Evolutionary conservation across 2,329 filamentous ascomycete genomes (phyloP), one percentile per base, ranked within the genome.

Genomic region (Fusarium oligoseptatum): DNA sequence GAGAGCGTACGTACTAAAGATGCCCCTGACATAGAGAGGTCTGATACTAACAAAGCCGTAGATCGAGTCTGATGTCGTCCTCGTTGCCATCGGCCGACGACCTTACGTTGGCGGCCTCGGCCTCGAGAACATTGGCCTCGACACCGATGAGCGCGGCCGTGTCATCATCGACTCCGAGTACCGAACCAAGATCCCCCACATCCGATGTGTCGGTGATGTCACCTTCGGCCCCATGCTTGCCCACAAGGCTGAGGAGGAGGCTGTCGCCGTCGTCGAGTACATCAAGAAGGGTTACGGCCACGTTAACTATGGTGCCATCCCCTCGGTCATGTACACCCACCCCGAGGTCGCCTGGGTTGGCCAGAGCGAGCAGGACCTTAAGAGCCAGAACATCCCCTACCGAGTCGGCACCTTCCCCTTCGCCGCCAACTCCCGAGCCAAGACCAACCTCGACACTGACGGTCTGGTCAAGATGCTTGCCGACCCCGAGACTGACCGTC

Each of bases 141-240:
- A 98, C 85, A 90, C 93, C 71, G 97, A 99, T 83, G 95, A 98
- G 82, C 93, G 94, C 78, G 97, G 97, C 81, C 95, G 97, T 80
- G 89, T 99, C 74, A 94, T 99, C 80, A 98, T 99, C 83, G 97
- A 99, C 88, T 95, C 95, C 79, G 96, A 99, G 86, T 99, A 98
- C 90, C 95, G 97, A 86, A 99, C 97, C 82, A 98, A 98, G 88
- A 88, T 97, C 77, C 94, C 95, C 57, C 97, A 99, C 88, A 98
- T 99, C 84, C 95, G 97, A 80, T 97, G 96, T 80, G 93, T 98
- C 77, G 97, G 97, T 82, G 97, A 98, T 84, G 94, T 92, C 82
- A 99, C 97, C 56, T 99, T 99, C 84, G 97, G 97, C 11, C 95
- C 95, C 81, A 99, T 99, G 97, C 92, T 99, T 81, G 97, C 97